phyloP scores from a whole-genome alignment of 2,329 filamentous ascomycete species.

The Fusarium sp. region DNA sequence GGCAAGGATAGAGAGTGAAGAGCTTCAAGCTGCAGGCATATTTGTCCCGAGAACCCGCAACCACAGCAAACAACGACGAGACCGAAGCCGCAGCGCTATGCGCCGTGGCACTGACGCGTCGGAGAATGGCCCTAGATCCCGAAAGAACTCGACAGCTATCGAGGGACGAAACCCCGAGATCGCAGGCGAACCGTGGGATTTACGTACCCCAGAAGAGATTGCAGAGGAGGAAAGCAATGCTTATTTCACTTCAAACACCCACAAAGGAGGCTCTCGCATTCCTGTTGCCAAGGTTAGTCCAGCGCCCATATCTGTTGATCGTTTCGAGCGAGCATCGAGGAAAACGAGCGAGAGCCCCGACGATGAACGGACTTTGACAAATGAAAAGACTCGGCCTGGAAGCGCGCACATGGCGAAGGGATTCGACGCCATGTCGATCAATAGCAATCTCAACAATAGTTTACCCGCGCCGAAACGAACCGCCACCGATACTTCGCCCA shows the following conservation, averaged over 20 bases:
- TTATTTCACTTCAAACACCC: conserved; percentile 64
- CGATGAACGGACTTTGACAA: conserved; percentile 66
- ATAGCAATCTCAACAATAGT: conserved; percentile 25
- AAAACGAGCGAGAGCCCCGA: conserved; percentile 67
- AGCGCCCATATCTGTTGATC: conserved; percentile 76
- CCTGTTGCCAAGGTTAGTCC: conserved; percentile 86
- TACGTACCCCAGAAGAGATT: conserved; percentile 82
- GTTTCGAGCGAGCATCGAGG: conserved; percentile 80
- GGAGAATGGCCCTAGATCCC: conserved; percentile 49
- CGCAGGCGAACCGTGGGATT: conserved; percentile 72
- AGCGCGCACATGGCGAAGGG: conserved; percentile 72
- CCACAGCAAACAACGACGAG: conserved; percentile 60
- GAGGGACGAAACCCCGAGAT: conserved; percentile 55
- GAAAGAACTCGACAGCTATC: conserved; percentile 60
- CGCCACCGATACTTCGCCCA: conserved; percentile 65
- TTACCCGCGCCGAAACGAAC: conserved; percentile 55
- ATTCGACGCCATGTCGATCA: conserved; percentile 38
- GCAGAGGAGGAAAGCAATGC: conserved; percentile 66
- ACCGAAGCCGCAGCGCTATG: conserved; percentile 52
- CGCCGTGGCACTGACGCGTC: conserved; percentile 49
- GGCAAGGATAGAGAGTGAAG: conserved; percentile 82
- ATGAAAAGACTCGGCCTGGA: conserved; percentile 73
- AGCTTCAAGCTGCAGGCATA: conserved; percentile 83
- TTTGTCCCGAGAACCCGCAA: conserved; percentile 66
- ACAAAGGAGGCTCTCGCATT: conserved; percentile 81